Conservation (phyloP, 192 early-diverging fungal species). For the Backusella psychrophila region DNA sequence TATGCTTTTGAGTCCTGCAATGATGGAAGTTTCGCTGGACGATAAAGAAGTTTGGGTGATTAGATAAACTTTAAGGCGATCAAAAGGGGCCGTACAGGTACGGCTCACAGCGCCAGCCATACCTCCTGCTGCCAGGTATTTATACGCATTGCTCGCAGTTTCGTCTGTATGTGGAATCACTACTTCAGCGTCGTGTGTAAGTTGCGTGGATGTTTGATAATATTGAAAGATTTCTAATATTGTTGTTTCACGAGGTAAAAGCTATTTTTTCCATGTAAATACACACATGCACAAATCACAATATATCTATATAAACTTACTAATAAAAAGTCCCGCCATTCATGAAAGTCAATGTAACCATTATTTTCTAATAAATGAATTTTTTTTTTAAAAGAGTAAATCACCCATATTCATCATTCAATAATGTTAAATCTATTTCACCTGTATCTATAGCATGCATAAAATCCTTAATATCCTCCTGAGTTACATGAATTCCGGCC, state of each 20-base stretch:
- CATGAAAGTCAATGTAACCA: conserved; percentile 63
- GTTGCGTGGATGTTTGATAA: conserved; percentile 56
- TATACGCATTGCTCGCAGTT: conserved; percentile 45
- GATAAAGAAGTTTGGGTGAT: conserved; percentile 44
- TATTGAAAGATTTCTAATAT: conserved; percentile 63
- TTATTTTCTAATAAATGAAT: conserved; percentile 36
- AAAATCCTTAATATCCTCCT: conserved; percentile 58
- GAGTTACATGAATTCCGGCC: conserved; percentile 60
- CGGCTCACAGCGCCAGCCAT: conserved; percentile 71
- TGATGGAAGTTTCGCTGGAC: neutral
- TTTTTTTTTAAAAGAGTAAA: neutral
- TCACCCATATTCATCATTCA: neutral
- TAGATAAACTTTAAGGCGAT: conserved; percentile 66
- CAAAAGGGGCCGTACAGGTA: conserved; percentile 71
- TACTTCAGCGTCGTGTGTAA: conserved; percentile 67
- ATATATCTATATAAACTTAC: conserved; percentile 27
- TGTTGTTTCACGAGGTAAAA: conserved; percentile 60
- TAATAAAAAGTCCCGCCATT: conserved; percentile 65
- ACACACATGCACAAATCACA: neutral
- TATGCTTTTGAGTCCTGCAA: conserved; percentile 49
- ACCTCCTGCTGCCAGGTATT: conserved; percentile 69
- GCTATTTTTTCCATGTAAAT: conserved; percentile 21
- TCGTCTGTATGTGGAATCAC: conserved; percentile 55
- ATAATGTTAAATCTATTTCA: neutral
- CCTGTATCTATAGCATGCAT: conserved; percentile 60